Conservation (phyloP, 2,329 filamentous ascomycete genomes). For the Botrytis fragariae region DNA sequence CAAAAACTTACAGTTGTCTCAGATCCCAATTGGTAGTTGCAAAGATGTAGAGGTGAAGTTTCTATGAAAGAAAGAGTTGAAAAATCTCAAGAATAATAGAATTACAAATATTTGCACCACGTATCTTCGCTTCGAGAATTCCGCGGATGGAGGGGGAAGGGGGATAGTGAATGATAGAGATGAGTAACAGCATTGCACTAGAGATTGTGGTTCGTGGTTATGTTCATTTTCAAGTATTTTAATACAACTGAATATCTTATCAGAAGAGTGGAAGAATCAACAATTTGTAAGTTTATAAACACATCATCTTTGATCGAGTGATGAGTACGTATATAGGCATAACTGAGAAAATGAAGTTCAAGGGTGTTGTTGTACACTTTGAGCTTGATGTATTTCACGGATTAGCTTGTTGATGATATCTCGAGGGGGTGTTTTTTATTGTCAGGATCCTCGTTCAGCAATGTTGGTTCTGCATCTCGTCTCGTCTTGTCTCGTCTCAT, state of each 20-base stretch:
- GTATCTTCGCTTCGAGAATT: too few relatives aligned
- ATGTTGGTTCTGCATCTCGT: too few relatives aligned
- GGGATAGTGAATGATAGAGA: too few relatives aligned
- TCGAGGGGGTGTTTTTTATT: fast-evolving
- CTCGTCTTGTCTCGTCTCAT: too few relatives aligned
- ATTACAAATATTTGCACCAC: neutral
- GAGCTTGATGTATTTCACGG: neutral
- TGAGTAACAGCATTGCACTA: fast-evolving
- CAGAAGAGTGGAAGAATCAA: fast-evolving
- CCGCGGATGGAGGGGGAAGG: too few relatives aligned
- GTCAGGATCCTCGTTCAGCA: too few relatives aligned
- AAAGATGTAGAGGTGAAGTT: too few relatives aligned
- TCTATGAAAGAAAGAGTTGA: too few relatives aligned
- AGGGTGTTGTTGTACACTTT: neutral
- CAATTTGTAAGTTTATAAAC: neutral
- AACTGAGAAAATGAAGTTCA: fast-evolving
- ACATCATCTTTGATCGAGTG: neutral
- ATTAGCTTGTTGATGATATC: fast-evolving
- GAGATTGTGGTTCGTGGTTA: too few relatives aligned
- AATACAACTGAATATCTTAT: fast-evolving
- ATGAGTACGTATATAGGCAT: neutral
- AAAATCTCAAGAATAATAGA: too few relatives aligned
- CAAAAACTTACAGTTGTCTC: too few relatives aligned
- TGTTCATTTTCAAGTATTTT: neutral
- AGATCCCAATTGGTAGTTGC: too few relatives aligned